A percentile compares a stretch with the other conserved stretches of the same genome.
Conservation (phyloP, 83 land plant species). For the Picea engelmannii region DNA sequence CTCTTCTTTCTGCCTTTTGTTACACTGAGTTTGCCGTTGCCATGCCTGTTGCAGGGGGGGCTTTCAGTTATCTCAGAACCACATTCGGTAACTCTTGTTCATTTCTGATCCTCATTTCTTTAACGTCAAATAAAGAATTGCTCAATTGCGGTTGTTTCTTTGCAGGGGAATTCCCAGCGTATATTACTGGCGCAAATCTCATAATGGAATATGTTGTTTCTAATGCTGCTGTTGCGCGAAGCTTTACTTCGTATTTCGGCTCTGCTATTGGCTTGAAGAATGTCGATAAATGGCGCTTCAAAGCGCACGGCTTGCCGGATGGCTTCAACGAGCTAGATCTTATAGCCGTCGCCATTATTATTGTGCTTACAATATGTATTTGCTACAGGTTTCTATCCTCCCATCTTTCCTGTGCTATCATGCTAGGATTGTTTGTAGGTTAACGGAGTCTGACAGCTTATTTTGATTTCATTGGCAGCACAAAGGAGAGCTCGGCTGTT, state of each 20-base stretch:
- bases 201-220: slow-evolving; percentile 26
- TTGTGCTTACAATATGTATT: no score
- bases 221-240: slow-evolving; percentile 87
- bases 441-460: not conserved
- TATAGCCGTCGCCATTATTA: slow-evolving; percentile 4
- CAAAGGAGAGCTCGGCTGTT: slow-evolving; percentile 78
- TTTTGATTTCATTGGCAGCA: slow-evolving; percentile 40
- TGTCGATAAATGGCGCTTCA: slow-evolving; percentile 57
- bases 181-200: slow-evolving; percentile 82
- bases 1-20: slow-evolving; percentile 90
- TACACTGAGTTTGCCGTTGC: slow-evolving; percentile 95
- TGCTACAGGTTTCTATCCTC: not conserved
- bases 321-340: slow-evolving; percentile 79
- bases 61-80: slow-evolving; percentile 82
- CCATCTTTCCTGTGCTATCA: no score
- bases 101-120: no score
- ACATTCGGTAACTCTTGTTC: slow-evolving; percentile 58
- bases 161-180: slow-evolving; percentile 67
- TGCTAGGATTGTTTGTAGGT: not conserved
- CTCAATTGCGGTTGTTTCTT: not conserved
- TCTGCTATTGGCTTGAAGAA: slow-evolving; percentile 52
- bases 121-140: no score
- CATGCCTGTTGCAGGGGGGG: slow-evolving; percentile 91
- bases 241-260: slow-evolving; percentile 74
- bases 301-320: slow-evolving; percentile 40